These are phyloP conservation scores for Fraxinus quadrangulata DNA, from an alignment of 257 asterid species.

Conservation along the genomic window DNA sequence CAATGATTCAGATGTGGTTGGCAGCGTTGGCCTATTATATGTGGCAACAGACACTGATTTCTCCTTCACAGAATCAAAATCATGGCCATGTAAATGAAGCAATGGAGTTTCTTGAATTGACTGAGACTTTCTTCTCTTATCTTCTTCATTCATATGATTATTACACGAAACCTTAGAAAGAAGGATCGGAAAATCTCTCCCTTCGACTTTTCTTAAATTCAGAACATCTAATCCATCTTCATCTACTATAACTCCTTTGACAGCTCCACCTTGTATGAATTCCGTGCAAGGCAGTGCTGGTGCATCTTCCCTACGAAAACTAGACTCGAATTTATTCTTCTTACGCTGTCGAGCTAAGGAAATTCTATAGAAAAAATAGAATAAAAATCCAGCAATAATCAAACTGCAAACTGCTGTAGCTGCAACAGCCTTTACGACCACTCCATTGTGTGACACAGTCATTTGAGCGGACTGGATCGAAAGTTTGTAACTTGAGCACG, in stretches of 20 bases:
- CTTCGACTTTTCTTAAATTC: constrained; percentile 49
- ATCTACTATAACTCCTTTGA: constrained; percentile 64
- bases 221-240: constrained; percentile 73
- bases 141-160: constrained; percentile 60
- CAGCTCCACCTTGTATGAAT: constrained; percentile 42
- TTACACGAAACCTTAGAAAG: constrained; percentile 12
- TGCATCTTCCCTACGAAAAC: constrained; percentile 44
- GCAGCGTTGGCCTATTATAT: constrained; percentile 6
- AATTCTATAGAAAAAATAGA: constrained; percentile 43
- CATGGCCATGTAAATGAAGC: constrained; percentile 38
- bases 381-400: constrained; percentile 38
- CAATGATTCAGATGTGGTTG: constrained; percentile 12
- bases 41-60: constrained; percentile 13
- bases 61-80: constrained; percentile 15
- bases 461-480: neutral
- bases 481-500: neutral
- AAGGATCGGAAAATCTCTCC: constrained; percentile 29
- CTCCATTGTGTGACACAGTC: constrained; percentile 28
- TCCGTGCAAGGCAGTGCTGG: constrained; percentile 31
- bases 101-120: constrained; percentile 59
- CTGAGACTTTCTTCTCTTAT: constrained; percentile 39
- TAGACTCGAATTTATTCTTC: constrained; percentile 25
- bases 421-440: constrained; percentile 41
- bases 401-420: constrained; percentile 48
- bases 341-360: constrained; percentile 30